phyloP scores from a whole-genome alignment of 805 yeast species.

The Barnettozyma wickerhamii region DNA sequence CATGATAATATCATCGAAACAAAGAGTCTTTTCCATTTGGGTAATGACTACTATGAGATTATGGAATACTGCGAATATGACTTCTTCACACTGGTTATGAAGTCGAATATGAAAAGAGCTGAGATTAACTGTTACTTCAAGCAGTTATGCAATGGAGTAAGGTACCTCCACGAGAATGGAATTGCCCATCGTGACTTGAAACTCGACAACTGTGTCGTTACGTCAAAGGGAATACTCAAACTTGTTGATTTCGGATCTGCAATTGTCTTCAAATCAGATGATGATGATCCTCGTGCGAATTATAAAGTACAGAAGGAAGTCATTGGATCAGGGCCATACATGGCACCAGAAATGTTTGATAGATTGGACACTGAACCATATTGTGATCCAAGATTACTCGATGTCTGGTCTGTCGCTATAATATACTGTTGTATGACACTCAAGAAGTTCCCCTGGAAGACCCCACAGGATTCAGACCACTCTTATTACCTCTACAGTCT shows the following conservation, averaged over 20 bases:
- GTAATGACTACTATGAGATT: slow-evolving; percentile 66
- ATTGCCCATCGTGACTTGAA: slow-evolving; percentile 81
- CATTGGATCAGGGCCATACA: slow-evolving; percentile 83
- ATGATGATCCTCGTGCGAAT: slow-evolving; percentile 57
- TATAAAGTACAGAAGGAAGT: slow-evolving; percentile 27
- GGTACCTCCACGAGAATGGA: slow-evolving; percentile 71
- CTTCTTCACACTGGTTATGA: slow-evolving; percentile 84
- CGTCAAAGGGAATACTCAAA: slow-evolving; percentile 67
- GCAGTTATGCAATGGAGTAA: slow-evolving; percentile 69
- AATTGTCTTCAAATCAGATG: slow-evolving; percentile 70
- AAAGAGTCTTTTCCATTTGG: slow-evolving; percentile 47
- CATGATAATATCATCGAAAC: slow-evolving; percentile 81
- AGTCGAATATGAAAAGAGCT: slow-evolving; percentile 74
- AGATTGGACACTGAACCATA: slow-evolving; percentile 28
- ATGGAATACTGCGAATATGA: slow-evolving; percentile 87
- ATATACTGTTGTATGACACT: slow-evolving; percentile 85
- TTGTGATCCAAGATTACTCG: slow-evolving; percentile 76
- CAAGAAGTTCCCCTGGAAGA: slow-evolving; percentile 85
- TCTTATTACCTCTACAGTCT: slow-evolving; percentile 62
- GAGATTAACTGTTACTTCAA: slow-evolving; percentile 80
- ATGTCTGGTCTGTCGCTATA: slow-evolving; percentile 81
- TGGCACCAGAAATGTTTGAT: slow-evolving; percentile 75
- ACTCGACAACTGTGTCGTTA: slow-evolving; percentile 78
- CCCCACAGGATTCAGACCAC: slow-evolving; percentile 65
- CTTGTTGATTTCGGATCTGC: slow-evolving; percentile 84